Conservation (phyloP, 768 basidiomycete genomes). For the Panaeolus cyanescens region DNA sequence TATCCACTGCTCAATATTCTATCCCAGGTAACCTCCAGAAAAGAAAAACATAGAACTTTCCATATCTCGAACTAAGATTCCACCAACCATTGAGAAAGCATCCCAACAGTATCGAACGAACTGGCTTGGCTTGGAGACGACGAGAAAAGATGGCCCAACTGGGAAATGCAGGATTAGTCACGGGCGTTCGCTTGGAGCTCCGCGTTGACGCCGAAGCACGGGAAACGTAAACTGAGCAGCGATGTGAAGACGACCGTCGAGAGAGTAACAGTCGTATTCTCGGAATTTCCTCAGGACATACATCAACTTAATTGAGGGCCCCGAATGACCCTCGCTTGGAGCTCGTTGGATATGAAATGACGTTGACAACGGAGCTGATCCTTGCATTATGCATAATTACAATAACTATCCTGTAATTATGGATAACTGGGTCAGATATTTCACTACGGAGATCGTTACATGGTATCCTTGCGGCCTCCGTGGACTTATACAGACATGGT, state of each 20-base stretch:
- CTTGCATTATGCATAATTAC: neutral
- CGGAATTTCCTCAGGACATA: neutral
- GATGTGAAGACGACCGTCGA: neutral
- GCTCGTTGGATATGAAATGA: neutral
- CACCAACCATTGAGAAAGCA: too few species aligned
- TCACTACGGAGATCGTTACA: too few species aligned
- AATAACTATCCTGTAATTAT: neutral
- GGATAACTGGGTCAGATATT: neutral
- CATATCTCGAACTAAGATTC: neutral
- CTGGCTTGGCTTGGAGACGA: constrained; percentile 1
- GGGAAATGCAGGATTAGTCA: neutral
- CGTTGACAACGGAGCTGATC: neutral
- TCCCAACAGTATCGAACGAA: neutral
- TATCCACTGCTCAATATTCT: neutral
- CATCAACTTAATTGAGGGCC: neutral
- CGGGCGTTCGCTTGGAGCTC: neutral
- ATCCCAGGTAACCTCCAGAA: neutral
- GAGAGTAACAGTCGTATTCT: neutral
- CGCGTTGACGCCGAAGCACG: constrained; percentile 1
- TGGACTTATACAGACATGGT: too few species aligned
- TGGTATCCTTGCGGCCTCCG: too few species aligned
- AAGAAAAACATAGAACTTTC: neutral
- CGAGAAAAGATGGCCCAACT: neutral
- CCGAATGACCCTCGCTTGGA: neutral
- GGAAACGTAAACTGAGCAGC: neutral